Evolutionary conservation across 805 yeast species (phyloP), one percentile per base, ranked within the genome.

Genomic region (Wickerhamomyces tratensis): DNA sequence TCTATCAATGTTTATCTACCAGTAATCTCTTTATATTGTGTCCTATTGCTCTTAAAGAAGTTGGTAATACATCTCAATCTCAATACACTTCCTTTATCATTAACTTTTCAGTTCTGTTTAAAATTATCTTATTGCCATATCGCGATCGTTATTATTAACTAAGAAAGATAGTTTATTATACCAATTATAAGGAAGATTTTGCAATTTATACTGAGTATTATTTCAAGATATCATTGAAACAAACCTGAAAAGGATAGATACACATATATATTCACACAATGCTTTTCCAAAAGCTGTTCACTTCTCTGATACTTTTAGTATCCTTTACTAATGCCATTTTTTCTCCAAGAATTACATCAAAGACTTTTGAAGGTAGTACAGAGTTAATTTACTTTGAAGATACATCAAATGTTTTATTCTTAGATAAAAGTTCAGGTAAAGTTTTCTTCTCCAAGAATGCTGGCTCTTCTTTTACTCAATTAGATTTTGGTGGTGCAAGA

Each of bases 371-470:
- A 8, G 53, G 54, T 6, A 44, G 56, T 7, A 58, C 61, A 38
- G 58, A 57, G 26, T 43, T 60, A n/a, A 43, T 56, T 25, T 62
- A 56, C 45, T 63, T 63, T 43, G 62, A 59, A 37, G 63, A 60
- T 39, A 49, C 62, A 13, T 44, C 59, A 13, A 40, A 41, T 30
- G 41, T 53, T 8, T 40, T 45, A 3, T 52, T 49, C 29, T 42
- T 53, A 11, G 59, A 54, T 35, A 46, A 43, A 12, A 39, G 39
- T n/a, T 40, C 64, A 1, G 61, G 62, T 6, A 52, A 53, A 33
- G 40, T 76, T 12, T 68, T 63, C 53, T 49, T 67, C 4, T 76
- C 82, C 6, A 56, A 48, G 26, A 73, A 79, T 49, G 72, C 67
- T 37, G 79, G 78, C 15, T 56, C 43, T 5, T 46, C 58, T 1